Percentiles rank a stretch among this genome's conserved stretches.
These are phyloP conservation scores for Plasmodium knowlesi DNA, from an alignment of 169 alveolate genomes.

Conservation along the genomic window DNA sequence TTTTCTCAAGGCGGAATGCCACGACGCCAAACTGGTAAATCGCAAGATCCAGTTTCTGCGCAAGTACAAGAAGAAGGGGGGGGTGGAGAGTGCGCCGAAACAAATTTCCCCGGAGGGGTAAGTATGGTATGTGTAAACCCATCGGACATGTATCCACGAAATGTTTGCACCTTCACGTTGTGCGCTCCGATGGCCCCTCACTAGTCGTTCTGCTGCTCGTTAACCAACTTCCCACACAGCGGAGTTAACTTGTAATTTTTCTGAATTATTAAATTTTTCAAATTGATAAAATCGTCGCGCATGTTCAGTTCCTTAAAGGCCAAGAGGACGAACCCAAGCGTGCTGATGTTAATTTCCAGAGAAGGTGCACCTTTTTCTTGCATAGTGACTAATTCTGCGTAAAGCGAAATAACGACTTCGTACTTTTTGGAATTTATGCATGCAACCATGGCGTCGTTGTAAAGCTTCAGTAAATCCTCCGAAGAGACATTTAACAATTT, in stretches of 20 bases:
- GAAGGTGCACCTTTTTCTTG: constrained; percentile 45
- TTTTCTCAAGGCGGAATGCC: constrained; percentile 66
- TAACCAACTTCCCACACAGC: constrained; percentile 34
- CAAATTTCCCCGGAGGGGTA: neutral
- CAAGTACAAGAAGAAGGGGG: constrained; percentile 15
- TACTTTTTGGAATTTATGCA: constrained; percentile 52
- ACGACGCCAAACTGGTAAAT: constrained; percentile 29
- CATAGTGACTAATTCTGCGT: constrained; percentile 54
- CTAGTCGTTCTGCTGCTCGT: neutral
- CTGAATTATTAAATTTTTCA: constrained; percentile 58
- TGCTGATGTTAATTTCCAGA: constrained; percentile 33
- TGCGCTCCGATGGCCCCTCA: neutral
- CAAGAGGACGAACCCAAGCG: constrained; percentile 57
- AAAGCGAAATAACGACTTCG: constrained; percentile 58
- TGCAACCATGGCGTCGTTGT: constrained; percentile 51
- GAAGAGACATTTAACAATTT: constrained; percentile 2
- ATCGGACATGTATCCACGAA: neutral
- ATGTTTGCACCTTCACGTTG: neutral
- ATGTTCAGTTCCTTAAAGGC: constrained; percentile 68
- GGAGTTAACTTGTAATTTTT: constrained; percentile 72
- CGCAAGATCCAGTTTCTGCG: constrained; percentile 21
- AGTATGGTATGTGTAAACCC: neutral
- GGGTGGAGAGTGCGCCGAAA: neutral
- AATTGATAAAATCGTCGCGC: constrained; percentile 53
- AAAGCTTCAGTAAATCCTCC: constrained; percentile 36